A percentile compares a stretch with the other conserved stretches of the same genome.
These are phyloP conservation scores for Collariella sp. DNA, from an alignment of 495 filamentous ascomycete genomes.

Conservation along the genomic window DNA sequence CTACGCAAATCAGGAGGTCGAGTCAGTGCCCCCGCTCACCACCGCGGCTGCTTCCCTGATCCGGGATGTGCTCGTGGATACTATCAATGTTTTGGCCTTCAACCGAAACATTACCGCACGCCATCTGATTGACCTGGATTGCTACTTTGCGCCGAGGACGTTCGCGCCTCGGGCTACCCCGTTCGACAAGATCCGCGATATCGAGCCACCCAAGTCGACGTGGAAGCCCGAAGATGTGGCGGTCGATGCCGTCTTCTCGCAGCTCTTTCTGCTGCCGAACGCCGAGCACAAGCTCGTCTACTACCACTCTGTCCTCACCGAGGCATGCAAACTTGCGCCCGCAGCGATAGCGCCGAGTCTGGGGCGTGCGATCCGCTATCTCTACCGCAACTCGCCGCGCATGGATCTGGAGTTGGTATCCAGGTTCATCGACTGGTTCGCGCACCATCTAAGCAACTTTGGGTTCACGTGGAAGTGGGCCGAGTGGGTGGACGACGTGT, in stretches of 20 bases:
- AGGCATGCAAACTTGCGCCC: conserved; percentile 89
- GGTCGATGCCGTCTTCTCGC: conserved; percentile 93
- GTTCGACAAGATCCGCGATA: conserved; percentile 78
- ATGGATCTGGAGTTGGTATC: conserved; percentile 82
- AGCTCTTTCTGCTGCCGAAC: conserved; percentile 77
- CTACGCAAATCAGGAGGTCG: conserved; percentile 77
- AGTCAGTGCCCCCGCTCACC: conserved; percentile 74
- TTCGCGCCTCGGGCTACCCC: conserved; percentile 90
- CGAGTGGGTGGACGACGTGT: conserved; percentile 89
- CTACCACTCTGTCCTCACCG: conserved; percentile 89
- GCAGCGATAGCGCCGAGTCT: conserved; percentile 93
- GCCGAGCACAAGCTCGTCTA: conserved; percentile 94
- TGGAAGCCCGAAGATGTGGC: conserved; percentile 99
- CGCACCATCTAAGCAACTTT: conserved; percentile 96
- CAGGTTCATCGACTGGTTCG: conserved; percentile 95
- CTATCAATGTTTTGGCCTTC: conserved; percentile 87
- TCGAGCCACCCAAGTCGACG: conserved; percentile 58
- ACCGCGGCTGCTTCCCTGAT: conserved; percentile 73
- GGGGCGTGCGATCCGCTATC: conserved; percentile 83
- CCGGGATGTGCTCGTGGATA: conserved; percentile 81
- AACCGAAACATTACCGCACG: conserved; percentile 82
- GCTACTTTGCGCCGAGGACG: conserved; percentile 77
- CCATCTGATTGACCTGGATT: conserved; percentile 87
- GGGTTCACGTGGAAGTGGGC: conserved; percentile 99
- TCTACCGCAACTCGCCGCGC: conserved; percentile 69